These are phyloP conservation scores for Erodium texanum DNA, from an alignment of 441 rosid genomes.

Conservation along the genomic window DNA sequence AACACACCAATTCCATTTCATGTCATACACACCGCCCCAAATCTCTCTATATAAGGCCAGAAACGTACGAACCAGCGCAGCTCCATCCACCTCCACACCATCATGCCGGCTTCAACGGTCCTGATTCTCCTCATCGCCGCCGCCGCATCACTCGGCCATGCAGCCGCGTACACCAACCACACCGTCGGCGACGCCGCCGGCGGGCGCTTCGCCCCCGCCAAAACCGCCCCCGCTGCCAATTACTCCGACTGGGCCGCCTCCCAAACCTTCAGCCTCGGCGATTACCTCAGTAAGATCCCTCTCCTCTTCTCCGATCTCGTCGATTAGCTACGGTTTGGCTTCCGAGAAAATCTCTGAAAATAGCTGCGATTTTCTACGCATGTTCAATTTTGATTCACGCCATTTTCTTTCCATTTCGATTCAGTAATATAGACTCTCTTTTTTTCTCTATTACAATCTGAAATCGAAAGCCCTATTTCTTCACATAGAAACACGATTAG, in stretches of 20 bases:
- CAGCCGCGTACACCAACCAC: constrained; percentile 41
- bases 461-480: no score
- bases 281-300: constrained; percentile 41
- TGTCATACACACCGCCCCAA: neutral
- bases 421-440: neutral
- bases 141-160: constrained; percentile 18
- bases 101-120: constrained; percentile 16
- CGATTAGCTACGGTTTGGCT: neutral
- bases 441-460: no score
- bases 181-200: constrained; percentile 48
- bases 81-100: neutral
- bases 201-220: constrained; percentile 44
- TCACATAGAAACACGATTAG: no score
- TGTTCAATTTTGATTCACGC: neutral
- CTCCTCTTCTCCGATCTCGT: neutral
- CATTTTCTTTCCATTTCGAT: neutral
- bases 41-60: neutral
- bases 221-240: constrained; percentile 37
- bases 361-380: no score
- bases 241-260: constrained; percentile 48
- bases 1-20: neutral
- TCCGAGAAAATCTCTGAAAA: neutral
- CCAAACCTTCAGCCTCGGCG: constrained; percentile 51
- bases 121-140: constrained; percentile 26
- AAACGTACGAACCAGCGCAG: constrained; percentile 5